Evolutionary conservation across 2,329 filamentous ascomycete species (phyloP).

Genomic region (Colletotrichum theobromicola): DNA sequence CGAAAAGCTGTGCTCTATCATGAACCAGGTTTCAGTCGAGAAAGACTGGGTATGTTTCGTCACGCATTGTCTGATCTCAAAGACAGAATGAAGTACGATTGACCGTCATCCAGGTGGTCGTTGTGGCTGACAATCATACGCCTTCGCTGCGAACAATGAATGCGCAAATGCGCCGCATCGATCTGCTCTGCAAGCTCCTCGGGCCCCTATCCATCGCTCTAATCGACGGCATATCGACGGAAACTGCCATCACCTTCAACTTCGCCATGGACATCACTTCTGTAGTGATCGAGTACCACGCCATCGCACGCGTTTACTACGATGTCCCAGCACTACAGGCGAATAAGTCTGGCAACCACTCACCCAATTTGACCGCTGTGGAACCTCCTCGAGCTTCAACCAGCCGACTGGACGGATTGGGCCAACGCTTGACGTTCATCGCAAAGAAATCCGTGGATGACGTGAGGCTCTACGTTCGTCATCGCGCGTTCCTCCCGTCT

Average conservation of each 20-base stretch:
- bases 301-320: slow-evolving; percentile 44
- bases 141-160: slow-evolving; percentile 46
- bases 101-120: slow-evolving; percentile 40
- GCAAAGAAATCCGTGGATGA: slow-evolving; percentile 23
- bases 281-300: slow-evolving; percentile 56
- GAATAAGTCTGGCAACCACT: slow-evolving; percentile 19
- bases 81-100: not conserved
- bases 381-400: not conserved
- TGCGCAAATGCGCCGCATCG: slow-evolving; percentile 66
- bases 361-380: not conserved
- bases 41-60: slow-evolving; percentile 65
- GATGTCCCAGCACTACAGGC: slow-evolving; percentile 30
- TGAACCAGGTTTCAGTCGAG: slow-evolving; percentile 73
- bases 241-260: slow-evolving; percentile 52
- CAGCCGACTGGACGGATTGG: not conserved
- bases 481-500: slow-evolving; percentile 59
- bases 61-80: not conserved
- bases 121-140: slow-evolving; percentile 29
- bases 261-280: slow-evolving; percentile 55
- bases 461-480: slow-evolving; percentile 46
- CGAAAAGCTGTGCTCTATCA: slow-evolving; percentile 70
- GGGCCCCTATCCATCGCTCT: slow-evolving; percentile 61
- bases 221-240: slow-evolving; percentile 53
- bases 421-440: not conserved
- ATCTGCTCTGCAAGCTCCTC: slow-evolving; percentile 63